Base-by-base conservation (phyloP, 169 alveolate species). In the Cryptosporidium meleagridis region DNA sequence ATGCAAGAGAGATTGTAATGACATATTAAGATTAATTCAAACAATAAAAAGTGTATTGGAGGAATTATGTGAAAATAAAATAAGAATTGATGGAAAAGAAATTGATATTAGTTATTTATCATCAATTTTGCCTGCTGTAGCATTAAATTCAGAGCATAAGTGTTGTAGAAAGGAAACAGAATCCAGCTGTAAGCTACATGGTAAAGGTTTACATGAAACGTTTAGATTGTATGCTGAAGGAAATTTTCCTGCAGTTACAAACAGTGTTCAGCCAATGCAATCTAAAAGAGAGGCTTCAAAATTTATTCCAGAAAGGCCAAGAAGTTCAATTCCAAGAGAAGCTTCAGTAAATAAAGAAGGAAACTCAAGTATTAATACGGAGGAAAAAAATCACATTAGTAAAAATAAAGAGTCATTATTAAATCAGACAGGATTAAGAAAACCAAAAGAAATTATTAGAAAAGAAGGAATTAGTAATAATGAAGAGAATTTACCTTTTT, bases 291-390 rank as follows among this genome's bases (percentile, higher is more conserved):
- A 51, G 18, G 16, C 21, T 37, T 31, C 52, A 21, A 55, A 55
- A 31, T 73, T 73, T 59, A 33, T 73, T 35, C 86, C 86, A 59
- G 86, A 73, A 73, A 73, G 86, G 23, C 86, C 86, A 14, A 73
- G 70, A 73, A 73, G 86, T 39, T 73, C 86, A 73, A 73, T 73
- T 33, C 86, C 86, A 10, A 52, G 86, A 33, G 86, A 73, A 41
- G 55, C 86, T 10, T 55, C 86, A 37, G 58, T 3, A 0, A 14
- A 69, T 45, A 69, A 51, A 69, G 84, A 69, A 16, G 35, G 2
- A 5, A 53, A 18, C 21, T 33, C 44, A 37, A 73, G 12, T 41
- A 3, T 33, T 10, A 37, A 52, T 10, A 1, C 29, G 21, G 72
- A 65, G 33, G 72, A 65, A 65, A 65, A 65, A 65, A 35, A 70